A percentile compares a stretch with the other conserved stretches of the same genome.
phyloP scores from a whole-genome alignment of 2,329 filamentous ascomycete species.

The Allantophomopsis lycopodina region DNA sequence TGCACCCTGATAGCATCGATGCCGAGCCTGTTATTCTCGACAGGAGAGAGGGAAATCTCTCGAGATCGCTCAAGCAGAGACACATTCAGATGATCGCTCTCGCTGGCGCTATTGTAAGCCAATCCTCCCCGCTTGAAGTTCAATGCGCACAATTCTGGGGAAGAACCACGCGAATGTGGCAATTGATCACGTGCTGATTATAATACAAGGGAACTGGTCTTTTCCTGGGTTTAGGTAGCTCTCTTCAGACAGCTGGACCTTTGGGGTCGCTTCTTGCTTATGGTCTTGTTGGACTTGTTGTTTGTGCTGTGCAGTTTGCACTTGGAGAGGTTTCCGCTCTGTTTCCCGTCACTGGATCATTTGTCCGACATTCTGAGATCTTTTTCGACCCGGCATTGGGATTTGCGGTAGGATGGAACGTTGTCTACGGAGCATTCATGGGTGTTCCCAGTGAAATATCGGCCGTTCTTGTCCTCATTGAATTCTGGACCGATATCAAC shows the following conservation, averaged over 20 bases:
- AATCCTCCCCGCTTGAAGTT: too few species aligned
- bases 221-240: constrained; percentile 33
- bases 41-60: neutral
- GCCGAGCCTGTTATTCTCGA: too few species aligned
- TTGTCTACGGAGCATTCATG: constrained; percentile 6
- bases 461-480: constrained; percentile 46
- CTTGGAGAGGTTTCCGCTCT: constrained; percentile 32
- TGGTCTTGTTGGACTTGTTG: constrained; percentile 30
- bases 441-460: constrained; percentile 46
- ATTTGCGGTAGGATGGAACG: constrained; percentile 25
- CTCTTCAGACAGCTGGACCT: constrained; percentile 33
- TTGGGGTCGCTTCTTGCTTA: constrained; percentile 34
- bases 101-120: constrained; percentile 33
- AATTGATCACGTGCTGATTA: neutral
- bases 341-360: constrained; percentile 31
- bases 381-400: constrained; percentile 33
- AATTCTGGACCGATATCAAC: constrained; percentile 48
- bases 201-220: constrained; percentile 25
- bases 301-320: constrained; percentile 32
- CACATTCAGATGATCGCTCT: constrained; percentile 47
- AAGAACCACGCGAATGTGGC: constrained; percentile 1
- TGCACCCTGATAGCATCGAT: too few species aligned
- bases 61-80: constrained; percentile 21
- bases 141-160: neutral
- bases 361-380: constrained; percentile 32